A percentile compares a stretch with the other conserved stretches of the same genome.
These are phyloP conservation scores for Alternaria arbusti DNA, from an alignment of 2,329 filamentous ascomycete genomes.

Conservation along the genomic window DNA sequence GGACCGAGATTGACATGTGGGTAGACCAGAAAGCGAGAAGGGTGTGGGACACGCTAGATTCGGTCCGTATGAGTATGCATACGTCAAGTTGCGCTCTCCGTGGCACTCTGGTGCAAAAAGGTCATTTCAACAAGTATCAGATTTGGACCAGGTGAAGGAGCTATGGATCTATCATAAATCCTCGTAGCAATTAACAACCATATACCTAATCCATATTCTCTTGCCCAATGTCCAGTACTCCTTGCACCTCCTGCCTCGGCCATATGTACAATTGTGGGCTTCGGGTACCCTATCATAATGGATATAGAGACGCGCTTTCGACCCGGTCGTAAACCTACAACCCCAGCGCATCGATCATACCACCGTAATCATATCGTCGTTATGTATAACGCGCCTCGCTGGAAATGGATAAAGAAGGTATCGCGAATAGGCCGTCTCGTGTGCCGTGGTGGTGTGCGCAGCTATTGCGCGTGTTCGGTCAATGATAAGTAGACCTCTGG, in stretches of 20 bases:
- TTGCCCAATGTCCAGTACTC: conserved; percentile 3
- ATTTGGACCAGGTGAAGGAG: background rate
- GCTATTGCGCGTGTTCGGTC: conserved; percentile 10
- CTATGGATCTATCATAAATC: background rate
- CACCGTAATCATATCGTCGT: conserved; percentile 48
- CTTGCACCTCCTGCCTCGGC: conserved; percentile 22
- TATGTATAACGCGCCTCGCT: conserved; percentile 44
- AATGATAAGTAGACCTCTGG: conserved; percentile 6
- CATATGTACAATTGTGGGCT: conserved; percentile 43
- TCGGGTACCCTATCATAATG: conserved; percentile 22
- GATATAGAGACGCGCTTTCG: conserved; percentile 25
- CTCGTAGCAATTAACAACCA: background rate
- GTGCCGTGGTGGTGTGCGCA: conserved; percentile 13
- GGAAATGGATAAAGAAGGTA: conserved; percentile 41
- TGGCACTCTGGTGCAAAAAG: no score
- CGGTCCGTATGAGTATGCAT: background rate
- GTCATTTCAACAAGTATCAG: background rate
- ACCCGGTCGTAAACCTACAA: conserved; percentile 24
- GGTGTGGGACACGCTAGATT: background rate
- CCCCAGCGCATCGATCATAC: conserved; percentile 32
- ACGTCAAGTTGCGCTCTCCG: background rate
- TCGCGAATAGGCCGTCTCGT: conserved; percentile 24
- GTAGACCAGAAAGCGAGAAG: background rate
- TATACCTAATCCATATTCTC: background rate
- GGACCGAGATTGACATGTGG: background rate